Base-by-base conservation (phyloP, 2,329 filamentous ascomycete genomes). In the Claviceps fusiformis region DNA sequence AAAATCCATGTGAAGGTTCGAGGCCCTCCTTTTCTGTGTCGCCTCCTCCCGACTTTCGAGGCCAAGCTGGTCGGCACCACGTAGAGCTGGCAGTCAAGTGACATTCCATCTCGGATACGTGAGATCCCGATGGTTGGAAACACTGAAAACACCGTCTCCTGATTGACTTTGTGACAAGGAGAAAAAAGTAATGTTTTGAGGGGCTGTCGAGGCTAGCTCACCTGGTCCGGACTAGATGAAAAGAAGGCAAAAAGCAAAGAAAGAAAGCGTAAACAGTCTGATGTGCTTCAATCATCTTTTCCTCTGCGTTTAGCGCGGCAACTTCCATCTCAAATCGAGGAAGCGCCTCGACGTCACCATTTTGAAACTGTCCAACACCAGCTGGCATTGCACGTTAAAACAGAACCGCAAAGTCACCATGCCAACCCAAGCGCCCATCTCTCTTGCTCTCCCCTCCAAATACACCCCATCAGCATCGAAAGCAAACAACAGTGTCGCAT, bases 371-470 rank as follows among this genome's bases (percentile, higher is more conserved):
- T 35, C 10, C 15, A 41, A 49, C 15, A 24, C 41, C 49, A 27
- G 13, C 24, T 24, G 24, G 24, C n/a, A 37, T 44, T 51, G 7
- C 19, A 29, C 29, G 35, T 27, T 27, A 13, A 27, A 3, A 35
- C 11, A 24, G 8, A 50, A 10, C 3, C 31, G n/a, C 47, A 51
- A 49, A 37, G 3, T 45, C 52, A 54, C 24, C 50, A 60, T 59
- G 58, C 44, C 55, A 17, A 59, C 62, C 4, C 1, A 56, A 27
- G 54, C 56, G 0, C 57, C 62, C 49, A 63, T 68, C 47, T 54
- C 59, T 29, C 63, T 70, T 56, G 60, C 55, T 1, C 57, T 66
- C 4, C 80, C 80, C 1, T 77, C 76, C 53, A 78, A 76, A 62
- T 80, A 80, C 63, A 57, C 67, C 10, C 50, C 61, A n/a, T 52